Base-by-base conservation (phyloP, 768 basidiomycete species). In the Mycena chlorophos region DNA sequence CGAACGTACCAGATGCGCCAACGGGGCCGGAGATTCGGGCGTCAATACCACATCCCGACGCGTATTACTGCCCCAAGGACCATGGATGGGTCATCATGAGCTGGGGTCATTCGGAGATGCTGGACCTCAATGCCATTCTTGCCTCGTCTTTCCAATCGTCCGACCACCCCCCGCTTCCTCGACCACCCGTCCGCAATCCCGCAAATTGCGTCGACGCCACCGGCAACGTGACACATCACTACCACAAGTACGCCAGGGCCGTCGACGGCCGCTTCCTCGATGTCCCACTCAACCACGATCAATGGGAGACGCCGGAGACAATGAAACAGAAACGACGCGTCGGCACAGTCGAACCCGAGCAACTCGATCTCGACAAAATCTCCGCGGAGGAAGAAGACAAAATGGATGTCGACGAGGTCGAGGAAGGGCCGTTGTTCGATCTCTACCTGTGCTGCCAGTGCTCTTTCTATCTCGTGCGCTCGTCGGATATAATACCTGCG, bases 391-490 rank as follows among this genome's bases (percentile, higher is more conserved):
- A 71, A 3, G 59, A 65, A 5, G 72, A 72, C n/a, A 39, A 58
- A 20, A 54, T 68, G 51, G 72, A 71, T 17, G 73, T 67, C 50
- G 58, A 68, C 26, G 79, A 78, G 23, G 73, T 74, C 31, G 77
- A 79, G 61, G 85, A 42, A 22, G 40, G 81, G 22, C 82, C 78
- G 55, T 68, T 88, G 26, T 72, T 93, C 38, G 89, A 93, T 68
- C 76, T 92, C 26, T 93, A 88, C 65, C 74, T 91, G 42, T 94
- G 91, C 68, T 93, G 91, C 65, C 91, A 91, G 65, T 94, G 91
- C 68, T 85, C 85, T 22, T 70, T 87, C 59, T 89, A 87, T 65
- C 84, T 86, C 61, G 75, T 90, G 34, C 85, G 82, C 1, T 89
- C 87, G 22, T 77, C 80, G 16, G 73, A 46, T 25, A 19, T 86